Base-by-base conservation (phyloP, 2,329 filamentous ascomycete species). In the Xylaria sp. region DNA sequence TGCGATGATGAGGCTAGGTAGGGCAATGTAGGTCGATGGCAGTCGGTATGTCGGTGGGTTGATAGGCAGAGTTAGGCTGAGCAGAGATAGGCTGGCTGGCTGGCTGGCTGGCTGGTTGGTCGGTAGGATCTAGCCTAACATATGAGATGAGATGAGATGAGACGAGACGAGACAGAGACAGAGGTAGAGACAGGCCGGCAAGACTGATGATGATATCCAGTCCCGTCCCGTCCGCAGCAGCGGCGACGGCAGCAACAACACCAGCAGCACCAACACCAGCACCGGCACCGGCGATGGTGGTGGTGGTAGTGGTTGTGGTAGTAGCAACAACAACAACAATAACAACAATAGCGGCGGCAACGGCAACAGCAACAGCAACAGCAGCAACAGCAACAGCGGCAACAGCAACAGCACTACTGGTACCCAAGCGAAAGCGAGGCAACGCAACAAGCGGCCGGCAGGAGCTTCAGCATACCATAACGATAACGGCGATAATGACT, bases 211-310 rank as follows among this genome's bases (percentile, higher is more conserved):
- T 44, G 38, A 51, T 49, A 52, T n/a, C n/a, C n/a, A n/a, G n/a
- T n/a, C n/a, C n/a, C n/a, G n/a, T n/a, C n/a, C n/a, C n/a, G n/a
- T n/a, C n/a, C n/a, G n/a, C n/a, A n/a, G n/a, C n/a, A n/a, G 9
- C 11, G 48, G 38, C 48, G 37, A 39, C 17, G 20, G 24, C 38
- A 34, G 45, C 48, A 46, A 49, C 37, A 44, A 39, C 5, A 13
- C 16, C 22, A 51, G 43, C 44, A 55, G 45, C 44, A 41, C 44
- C 29, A 38, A 45, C 41, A 48, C 44, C 39, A 50, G 46, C 45
- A 50, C n/a, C n/a, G n/a, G n/a, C n/a, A n/a, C n/a, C n/a, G n/a
- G n/a, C n/a, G n/a, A n/a, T n/a, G n/a, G n/a, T n/a, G n/a, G n/a
- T n/a, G n/a, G n/a, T n/a, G n/a, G 20, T 48, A 17, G 7, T 9